Evolutionary conservation across 352 stramenopile genomes (phyloP), one percentile per base, ranked within the genome.

Genomic region (Thalassiosira livingstoniorum): DNA sequence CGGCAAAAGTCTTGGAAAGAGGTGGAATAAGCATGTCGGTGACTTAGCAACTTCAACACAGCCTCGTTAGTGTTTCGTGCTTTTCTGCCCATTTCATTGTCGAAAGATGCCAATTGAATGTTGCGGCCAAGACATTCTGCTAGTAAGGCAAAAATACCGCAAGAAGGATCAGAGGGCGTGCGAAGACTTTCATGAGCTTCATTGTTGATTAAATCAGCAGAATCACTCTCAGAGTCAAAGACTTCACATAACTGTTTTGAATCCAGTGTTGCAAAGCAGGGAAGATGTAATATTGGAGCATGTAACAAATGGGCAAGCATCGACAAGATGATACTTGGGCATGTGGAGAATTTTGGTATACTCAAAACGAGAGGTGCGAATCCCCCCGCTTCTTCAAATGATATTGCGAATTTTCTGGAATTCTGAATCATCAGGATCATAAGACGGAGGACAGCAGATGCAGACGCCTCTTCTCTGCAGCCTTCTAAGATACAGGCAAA

Each of bases 391-490:
- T 87, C 74, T 43, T 92, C 82, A 76, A 95, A 95, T 57, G 77
- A 80, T 21, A 64, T 37, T 11, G 86, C 88, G 70, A 95, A 95
- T 31, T 82, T 90, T 61, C 83, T 71, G 2, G 87, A 94, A 51
- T 87, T 92, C 67, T 95, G 92, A 68, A 94, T 81, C 89, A 95
- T 93, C 35, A 95, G 73, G 54, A 95, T 90, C 88, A 95, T 93
- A 1, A 95, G 80, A 7, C 92, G 55, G 13, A 95, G 58, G 27
- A 92, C 88, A 37, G 90, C 89, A 32, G 87, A 91, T 11, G 90
- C 88, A 13, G 86, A 92, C 10, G 90, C 89, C 80, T 95, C 90
- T 75, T 95, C 92, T 29, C 87, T 72, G 58, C 92, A 94, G 31
- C 92, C 92, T 79, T 95, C 90, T 29, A 95, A 77, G 60, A 95